Conservation (phyloP, 257 asterid genomes). For the Phtheirospermum japonicum region DNA sequence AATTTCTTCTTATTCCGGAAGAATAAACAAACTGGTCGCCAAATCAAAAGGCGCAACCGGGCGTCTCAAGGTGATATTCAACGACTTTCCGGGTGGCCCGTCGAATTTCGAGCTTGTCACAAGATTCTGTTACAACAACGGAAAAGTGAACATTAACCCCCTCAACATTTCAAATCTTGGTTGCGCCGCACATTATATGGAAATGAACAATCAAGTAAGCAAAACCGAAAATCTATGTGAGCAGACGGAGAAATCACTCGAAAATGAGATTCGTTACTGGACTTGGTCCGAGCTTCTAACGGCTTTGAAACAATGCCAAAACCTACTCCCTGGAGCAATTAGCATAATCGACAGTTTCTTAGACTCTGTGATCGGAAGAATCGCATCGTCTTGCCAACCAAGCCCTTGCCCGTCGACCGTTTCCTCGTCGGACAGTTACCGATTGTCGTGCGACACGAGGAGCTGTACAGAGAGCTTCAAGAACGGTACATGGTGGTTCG, state of each 20-base stretch:
- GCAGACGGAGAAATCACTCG: conserved; percentile 47
- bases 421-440: conserved; percentile 65
- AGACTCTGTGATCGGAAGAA: conserved; percentile 48
- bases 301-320: conserved; percentile 57
- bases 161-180: conserved; percentile 45
- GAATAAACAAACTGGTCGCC: conserved; percentile 44
- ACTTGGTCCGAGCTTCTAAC: conserved; percentile 71
- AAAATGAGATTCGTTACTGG: conserved; percentile 57
- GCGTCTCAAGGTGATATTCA: conserved; percentile 63
- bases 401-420: conserved; percentile 69
- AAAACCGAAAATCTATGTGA: conserved; percentile 45
- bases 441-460: conserved; percentile 67
- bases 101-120: conserved; percentile 65
- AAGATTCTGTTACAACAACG: conserved; percentile 67
- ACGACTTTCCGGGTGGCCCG: conserved; percentile 89
- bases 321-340: conserved; percentile 36
- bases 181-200: conserved; percentile 66
- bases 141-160: conserved; percentile 48
- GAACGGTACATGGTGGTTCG: conserved; percentile 86
- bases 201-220: conserved; percentile 45
- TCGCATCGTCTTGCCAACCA: conserved; percentile 50
- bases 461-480: conserved; percentile 68
- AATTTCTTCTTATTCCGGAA: conserved; percentile 56
- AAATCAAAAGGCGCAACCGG: conserved; percentile 41
- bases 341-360: conserved; percentile 45